Evolutionary conservation across 1,284 basidiomycete species (phyloP).

Genomic region (Phaffia rhodozyma): DNA sequence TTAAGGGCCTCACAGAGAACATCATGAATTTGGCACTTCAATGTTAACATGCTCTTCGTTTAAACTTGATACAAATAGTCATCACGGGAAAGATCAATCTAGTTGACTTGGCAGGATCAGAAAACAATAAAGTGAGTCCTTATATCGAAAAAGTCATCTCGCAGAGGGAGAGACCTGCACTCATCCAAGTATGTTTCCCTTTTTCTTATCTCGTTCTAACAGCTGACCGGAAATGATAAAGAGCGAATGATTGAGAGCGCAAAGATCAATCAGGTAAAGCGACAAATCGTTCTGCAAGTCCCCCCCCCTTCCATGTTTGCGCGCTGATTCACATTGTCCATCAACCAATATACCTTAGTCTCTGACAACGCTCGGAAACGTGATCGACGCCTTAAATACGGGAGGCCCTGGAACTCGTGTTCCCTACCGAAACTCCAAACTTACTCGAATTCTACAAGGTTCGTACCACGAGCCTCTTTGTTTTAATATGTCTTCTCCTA

Average conservation of each 20-base stretch:
- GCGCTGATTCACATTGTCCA: neutral
- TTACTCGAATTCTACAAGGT: slow-evolving; percentile 65
- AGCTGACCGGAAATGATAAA: slow-evolving; percentile 67
- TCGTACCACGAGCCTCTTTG: neutral
- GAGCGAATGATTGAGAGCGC: slow-evolving; percentile 67
- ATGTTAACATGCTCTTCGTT: neutral
- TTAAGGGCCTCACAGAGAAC: neutral
- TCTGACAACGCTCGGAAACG: slow-evolving; percentile 64
- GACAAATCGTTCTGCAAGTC: neutral
- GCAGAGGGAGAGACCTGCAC: neutral
- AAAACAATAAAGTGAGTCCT: slow-evolving; percentile 60
- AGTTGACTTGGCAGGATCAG: slow-evolving; percentile 72
- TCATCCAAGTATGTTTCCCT: neutral
- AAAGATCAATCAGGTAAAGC: slow-evolving; percentile 56
- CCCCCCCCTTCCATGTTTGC: neutral
- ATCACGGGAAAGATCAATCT: slow-evolving; percentile 64
- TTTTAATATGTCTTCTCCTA: too few species aligned
- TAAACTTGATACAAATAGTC: slow-evolving; percentile 30
- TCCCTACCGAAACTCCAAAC: slow-evolving; percentile 60
- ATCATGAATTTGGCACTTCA: neutral
- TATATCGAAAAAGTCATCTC: neutral
- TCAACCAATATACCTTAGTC: slow-evolving; percentile 32
- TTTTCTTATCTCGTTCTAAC: neutral
- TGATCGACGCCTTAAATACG: slow-evolving; percentile 67
- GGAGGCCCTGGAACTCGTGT: slow-evolving; percentile 38